Conservation (phyloP, 768 basidiomycete genomes). For the Suillus bovinus region DNA sequence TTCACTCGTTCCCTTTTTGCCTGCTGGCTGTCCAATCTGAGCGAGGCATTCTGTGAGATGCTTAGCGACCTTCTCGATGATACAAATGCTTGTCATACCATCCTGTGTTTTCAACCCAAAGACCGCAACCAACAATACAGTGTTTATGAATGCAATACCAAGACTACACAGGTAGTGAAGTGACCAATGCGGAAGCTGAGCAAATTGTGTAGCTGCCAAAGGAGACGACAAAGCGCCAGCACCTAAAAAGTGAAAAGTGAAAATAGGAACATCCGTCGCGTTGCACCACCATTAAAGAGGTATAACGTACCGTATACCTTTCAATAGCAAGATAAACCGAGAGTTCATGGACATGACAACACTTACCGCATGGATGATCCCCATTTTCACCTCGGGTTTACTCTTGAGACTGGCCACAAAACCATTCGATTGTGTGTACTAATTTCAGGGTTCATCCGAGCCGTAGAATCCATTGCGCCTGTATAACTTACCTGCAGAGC, state of each 20-base stretch:
- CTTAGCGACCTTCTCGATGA: not conserved
- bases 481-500: conserved; percentile 43
- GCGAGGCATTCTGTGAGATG: conserved; percentile 36
- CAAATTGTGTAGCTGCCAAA: conserved; percentile 54
- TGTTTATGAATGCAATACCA: conserved; percentile 61
- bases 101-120: conserved; percentile 72
- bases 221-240: conserved; percentile 53
- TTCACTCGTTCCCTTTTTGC: conserved; percentile 24
- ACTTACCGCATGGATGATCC: conserved; percentile 40
- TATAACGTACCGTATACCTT: conserved; percentile 1
- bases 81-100: conserved; percentile 38
- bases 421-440: conserved; percentile 52
- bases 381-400: conserved; percentile 42
- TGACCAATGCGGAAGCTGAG: conserved; percentile 37
- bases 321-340: not conserved
- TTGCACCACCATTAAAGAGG: not conserved
- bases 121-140: conserved; percentile 47
- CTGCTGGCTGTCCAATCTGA: conserved; percentile 34
- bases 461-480: not conserved
- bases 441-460: not conserved
- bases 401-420: conserved; percentile 42
- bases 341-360: conserved; percentile 4
- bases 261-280: not conserved
- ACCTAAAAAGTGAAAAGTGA: conserved; percentile 23
- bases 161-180: conserved; percentile 54